Percentiles rank a stretch among this genome's conserved stretches.
phyloP scores from a whole-genome alignment of 2,329 filamentous ascomycete species.

The Neofusicoccum ribis region DNA sequence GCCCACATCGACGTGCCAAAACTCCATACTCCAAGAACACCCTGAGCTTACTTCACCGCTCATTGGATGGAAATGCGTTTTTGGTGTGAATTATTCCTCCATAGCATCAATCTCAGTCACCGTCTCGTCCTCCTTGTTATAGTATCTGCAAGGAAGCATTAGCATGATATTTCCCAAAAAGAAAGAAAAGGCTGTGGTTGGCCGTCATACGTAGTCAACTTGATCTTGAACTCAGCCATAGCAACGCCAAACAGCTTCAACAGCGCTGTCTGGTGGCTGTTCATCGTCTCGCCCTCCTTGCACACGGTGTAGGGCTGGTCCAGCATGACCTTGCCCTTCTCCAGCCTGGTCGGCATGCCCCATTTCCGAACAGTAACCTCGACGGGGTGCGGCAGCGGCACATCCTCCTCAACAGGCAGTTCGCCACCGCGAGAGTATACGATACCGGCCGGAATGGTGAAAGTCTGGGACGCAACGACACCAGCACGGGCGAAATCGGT shows the following conservation, averaged over 20 bases:
- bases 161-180: slow-evolving; percentile 34
- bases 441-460: slow-evolving; percentile 79
- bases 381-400: slow-evolving; percentile 81
- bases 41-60: background rate
- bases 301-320: slow-evolving; percentile 75
- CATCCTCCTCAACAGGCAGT: slow-evolving; percentile 76
- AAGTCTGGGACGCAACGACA: slow-evolving; percentile 68
- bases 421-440: slow-evolving; percentile 79
- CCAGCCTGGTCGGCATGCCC: slow-evolving; percentile 84
- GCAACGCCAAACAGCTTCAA: slow-evolving; percentile 92
- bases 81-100: slow-evolving; percentile 39
- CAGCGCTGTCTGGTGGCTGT: slow-evolving; percentile 88
- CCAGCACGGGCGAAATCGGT: slow-evolving; percentile 92
- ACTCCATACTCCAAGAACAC: slow-evolving; percentile 16
- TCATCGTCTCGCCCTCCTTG: slow-evolving; percentile 78
- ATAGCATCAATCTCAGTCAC: slow-evolving; percentile 59
- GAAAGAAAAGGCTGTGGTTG: slow-evolving; percentile 46
- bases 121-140: slow-evolving; percentile 59
- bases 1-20: background rate
- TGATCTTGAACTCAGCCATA: slow-evolving; percentile 85
- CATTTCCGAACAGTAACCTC: slow-evolving; percentile 89
- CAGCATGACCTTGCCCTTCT: slow-evolving; percentile 83
- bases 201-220: slow-evolving; percentile 66
- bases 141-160: slow-evolving; percentile 52
- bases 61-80: background rate